Base-by-base conservation (phyloP, 495 filamentous ascomycete genomes). In the Cenococcum geophilum region DNA sequence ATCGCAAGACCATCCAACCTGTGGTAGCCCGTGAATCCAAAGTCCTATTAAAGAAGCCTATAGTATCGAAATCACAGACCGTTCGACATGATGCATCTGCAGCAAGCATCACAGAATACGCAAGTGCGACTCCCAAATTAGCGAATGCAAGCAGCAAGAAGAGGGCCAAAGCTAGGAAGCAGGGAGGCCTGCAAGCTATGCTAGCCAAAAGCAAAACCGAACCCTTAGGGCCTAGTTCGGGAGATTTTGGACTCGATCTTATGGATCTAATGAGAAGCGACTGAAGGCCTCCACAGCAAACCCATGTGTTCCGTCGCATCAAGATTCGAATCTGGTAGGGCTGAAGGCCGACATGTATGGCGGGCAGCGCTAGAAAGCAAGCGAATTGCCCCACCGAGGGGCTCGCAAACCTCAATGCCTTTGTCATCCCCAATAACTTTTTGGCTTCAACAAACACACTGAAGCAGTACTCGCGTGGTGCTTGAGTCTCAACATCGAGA, bases 71-170 rank as follows among this genome's bases (percentile, higher is more conserved):
- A 40, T 16, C 36, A 22, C 45, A 37, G 32, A 14, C 49, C 20
- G 3, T 16, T 14, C 3, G 32, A 32, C 10, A 9, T 16, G 14
- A 40, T 36, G 20, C 37, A 14, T 35, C 52, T 27, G 22, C 40
- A 47, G 35, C 55, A 48, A 25, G 18, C 22, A 55, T 9, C 20
- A 47, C 23, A 9, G 47, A 47, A 21, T 50, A 61, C 5, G 12
- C 18, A 10, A 54, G 35, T 37, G 53, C 25, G n/a, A 27, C 56
- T 2, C n/a, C 56, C 6, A 70, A 54, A 1, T 68, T 66, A 5
- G 76, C 77, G 0, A 84, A 82, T 66, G 71, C 76, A 21, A 82
- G 67, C 68, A 86, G 81, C 72, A 85, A 80, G 66, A 81, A 83
- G 57, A 72, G 83, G 69, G 81, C 80, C 23, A 84, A 84, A 60